Evolutionary conservation across 2,329 filamentous ascomycete genomes (phyloP), one percentile per base, ranked within the genome.

Genomic region (Coniella vitis): DNA sequence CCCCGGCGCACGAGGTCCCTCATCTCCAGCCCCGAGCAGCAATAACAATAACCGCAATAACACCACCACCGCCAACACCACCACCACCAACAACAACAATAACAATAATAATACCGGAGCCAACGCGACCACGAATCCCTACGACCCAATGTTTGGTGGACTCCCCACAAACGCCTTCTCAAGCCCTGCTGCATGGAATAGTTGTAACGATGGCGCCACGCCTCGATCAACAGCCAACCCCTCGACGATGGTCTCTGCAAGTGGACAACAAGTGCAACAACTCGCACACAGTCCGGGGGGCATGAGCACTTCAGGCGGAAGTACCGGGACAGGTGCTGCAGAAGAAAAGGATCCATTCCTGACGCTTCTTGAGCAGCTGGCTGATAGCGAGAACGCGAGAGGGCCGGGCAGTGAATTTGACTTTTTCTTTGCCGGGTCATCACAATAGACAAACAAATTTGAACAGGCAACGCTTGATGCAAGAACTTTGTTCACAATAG

Each of bases 341-440:
- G 76, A 83, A 17, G 87, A 91, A 56, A 90, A 87, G 57, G 88
- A 93, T 60, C 87, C 87, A 0, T 93, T 94, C 60, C 65, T 93
- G 36, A 86, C 79, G 53, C 67, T 93, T 37, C 69, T 93, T 32
- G 87, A 93, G 63, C 87, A 93, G 66, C 72, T 93, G 51, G 87
- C 87, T 0, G 87, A 93, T 65, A 90, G 88, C 58, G 87, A 91
- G 65, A 78, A 86, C 46, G 73, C 74, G 37, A 72, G 78, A 45
- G 86, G 83, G 0, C 78, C 82, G 9, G 84, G 84, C 12, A 84
- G 77, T 55, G 87, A 91, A 60, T 68, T 93, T 58, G 87, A 91
- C 63, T 90, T 88, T 66, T 90, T 90, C 60, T 67, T 90, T 22
- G 63, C 58, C 2, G 63, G 63, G 7, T 47, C 48, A 20, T 43